Percentiles rank a stretch among this genome's conserved stretches.
Conservation (phyloP, 805 yeast genomes). For the Candida lessepsii region DNA sequence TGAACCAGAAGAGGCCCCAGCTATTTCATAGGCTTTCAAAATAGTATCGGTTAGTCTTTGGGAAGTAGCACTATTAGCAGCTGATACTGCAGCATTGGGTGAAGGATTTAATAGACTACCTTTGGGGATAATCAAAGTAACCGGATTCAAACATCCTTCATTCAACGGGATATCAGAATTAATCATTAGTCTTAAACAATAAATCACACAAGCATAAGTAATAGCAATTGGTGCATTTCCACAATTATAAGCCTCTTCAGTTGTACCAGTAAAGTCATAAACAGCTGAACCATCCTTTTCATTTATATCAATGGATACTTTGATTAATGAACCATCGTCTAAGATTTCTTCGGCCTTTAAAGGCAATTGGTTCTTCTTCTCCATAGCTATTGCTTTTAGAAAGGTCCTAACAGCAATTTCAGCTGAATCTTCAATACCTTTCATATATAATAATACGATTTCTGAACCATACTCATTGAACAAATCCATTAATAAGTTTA, state of each 20-base stretch:
- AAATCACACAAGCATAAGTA: slow-evolving; percentile 23
- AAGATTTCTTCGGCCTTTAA: slow-evolving; percentile 19
- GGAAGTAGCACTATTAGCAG: slow-evolving; percentile 24
- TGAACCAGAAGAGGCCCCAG: slow-evolving; percentile 23
- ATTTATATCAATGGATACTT: slow-evolving; percentile 16
- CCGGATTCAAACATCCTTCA: slow-evolving; percentile 25
- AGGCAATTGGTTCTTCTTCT: slow-evolving; percentile 30
- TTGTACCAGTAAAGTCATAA: slow-evolving; percentile 24
- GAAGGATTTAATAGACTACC: slow-evolving; percentile 21
- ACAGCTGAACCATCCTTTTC: slow-evolving; percentile 17
- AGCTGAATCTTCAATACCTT: slow-evolving; percentile 80
- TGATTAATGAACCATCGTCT: slow-evolving; percentile 23
- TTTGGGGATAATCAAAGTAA: slow-evolving; percentile 18
- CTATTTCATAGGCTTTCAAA: slow-evolving; percentile 21
- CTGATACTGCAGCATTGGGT: slow-evolving; percentile 23
- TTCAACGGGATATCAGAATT: slow-evolving; percentile 24
- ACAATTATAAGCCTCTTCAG: slow-evolving; percentile 22
- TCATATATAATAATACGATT: slow-evolving; percentile 69
- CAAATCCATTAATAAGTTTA: slow-evolving; percentile 56
- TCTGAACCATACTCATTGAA: slow-evolving; percentile 59
- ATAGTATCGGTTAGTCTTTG: slow-evolving; percentile 24
- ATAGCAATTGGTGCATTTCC: slow-evolving; percentile 27
- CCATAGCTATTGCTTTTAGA: slow-evolving; percentile 24
- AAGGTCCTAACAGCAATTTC: slow-evolving; percentile 58
- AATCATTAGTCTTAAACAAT: slow-evolving; percentile 22